Evolutionary conservation across 768 basidiomycete genomes (phyloP), one percentile per base, ranked within the genome.

Genomic region (Amanita subjunquillea): DNA sequence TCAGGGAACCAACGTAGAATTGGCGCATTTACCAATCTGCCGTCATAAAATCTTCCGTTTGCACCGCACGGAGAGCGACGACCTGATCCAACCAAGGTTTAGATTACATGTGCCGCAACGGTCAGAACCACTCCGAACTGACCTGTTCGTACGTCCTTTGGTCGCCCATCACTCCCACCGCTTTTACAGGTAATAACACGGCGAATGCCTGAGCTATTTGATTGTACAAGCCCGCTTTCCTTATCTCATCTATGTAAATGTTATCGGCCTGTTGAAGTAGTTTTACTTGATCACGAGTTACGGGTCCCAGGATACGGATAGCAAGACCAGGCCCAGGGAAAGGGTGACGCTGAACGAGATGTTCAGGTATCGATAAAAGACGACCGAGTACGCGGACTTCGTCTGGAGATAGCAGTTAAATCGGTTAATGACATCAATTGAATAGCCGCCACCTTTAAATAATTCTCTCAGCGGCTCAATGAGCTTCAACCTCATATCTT

Each of bases 41-140:
- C 12, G 96, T 99, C 96, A 99, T 99, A 65, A 99, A 99, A 67
- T 99, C 96, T 65, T 97, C 95, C n/a, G 93, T 85, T 64, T 90
- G 86, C 7, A 98, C 95, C 2, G 96, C 96, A 48, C 96, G 82
- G 50, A 99, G 74, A 1, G 91, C 90, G 54, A 98, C 91, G 46
- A 99, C 94, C 83, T 87, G 59, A 37, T 29, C 13, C 27, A 29
- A 40, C 8, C n/a, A 15, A 30, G 27, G 17, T 29, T 39, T 29
- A 29, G 12, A 27, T 25, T 13, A 1, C 25, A 27, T 12, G 32
- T 10, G 32, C n/a, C 2, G 4, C 10, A 23, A 6, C 8, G 34
- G 9, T 22, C 34, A 20, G 23, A 50, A 30, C 37, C 48, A 40
- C 13, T 25, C 48, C 49, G 40, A 25, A 58, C 73, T 47, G 50